These are phyloP conservation scores for Pseudocercospora musae DNA, from an alignment of 2,329 filamentous ascomycete genomes.

Conservation along the genomic window DNA sequence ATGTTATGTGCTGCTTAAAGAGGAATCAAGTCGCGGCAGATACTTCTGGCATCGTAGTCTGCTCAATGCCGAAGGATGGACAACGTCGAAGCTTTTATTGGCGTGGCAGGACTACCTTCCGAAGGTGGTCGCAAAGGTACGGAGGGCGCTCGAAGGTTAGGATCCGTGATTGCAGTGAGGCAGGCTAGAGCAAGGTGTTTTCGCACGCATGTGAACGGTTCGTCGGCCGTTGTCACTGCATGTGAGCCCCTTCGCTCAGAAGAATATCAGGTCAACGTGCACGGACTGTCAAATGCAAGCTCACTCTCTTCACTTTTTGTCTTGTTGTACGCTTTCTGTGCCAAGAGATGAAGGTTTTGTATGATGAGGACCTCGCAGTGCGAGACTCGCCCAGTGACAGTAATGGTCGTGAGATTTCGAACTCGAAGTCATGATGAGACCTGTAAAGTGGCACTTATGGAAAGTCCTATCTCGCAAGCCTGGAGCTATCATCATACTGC, in stretches of 20 bases:
- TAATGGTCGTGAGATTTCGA: not conserved
- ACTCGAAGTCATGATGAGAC: not conserved
- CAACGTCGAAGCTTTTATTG: not conserved
- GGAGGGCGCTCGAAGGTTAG: not conserved
- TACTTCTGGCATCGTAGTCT: not conserved
- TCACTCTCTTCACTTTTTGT: not conserved
- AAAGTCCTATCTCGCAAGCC: not conserved
- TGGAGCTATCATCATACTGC: not conserved
- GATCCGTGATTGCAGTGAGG: not conserved
- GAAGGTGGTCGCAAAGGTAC: not conserved
- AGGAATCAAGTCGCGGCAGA: not conserved
- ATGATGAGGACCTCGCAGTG: not conserved
- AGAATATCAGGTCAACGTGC: not conserved
- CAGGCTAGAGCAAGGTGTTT: not conserved
- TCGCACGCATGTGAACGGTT: not conserved
- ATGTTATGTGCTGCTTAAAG: not conserved
- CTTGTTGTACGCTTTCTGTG: not conserved
- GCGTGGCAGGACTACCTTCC: not conserved
- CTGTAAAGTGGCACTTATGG: not conserved
- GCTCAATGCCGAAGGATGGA: not conserved
- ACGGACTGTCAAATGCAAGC: not conserved
- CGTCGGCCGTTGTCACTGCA: not conserved
- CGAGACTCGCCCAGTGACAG: not conserved
- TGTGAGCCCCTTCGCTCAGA: not conserved
- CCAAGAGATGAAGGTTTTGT: not conserved